Conservation (phyloP, 257 asterid genomes). For the Penstemon newberryi region DNA sequence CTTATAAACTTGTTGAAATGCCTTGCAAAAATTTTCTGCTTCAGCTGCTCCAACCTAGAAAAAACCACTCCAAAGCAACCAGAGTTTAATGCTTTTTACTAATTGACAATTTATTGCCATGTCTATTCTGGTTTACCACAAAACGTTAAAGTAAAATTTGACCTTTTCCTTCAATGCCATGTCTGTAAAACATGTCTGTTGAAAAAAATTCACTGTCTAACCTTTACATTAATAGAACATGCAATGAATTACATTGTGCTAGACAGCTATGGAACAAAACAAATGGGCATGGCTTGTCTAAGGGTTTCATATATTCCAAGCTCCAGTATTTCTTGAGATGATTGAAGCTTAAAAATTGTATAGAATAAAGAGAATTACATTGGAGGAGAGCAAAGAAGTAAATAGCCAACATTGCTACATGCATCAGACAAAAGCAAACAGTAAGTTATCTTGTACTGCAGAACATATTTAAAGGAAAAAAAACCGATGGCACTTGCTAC, state of each 20-base stretch:
- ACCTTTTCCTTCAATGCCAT: neutral
- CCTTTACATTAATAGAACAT: neutral
- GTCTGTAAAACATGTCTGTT: neutral
- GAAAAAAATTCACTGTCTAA: neutral
- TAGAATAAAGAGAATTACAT: too few species aligned
- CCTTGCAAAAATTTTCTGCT: slow-evolving; percentile 70
- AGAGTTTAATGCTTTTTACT: neutral
- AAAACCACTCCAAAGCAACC: slow-evolving; percentile 22
- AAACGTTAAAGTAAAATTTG: neutral
- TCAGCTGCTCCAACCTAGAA: slow-evolving; percentile 64
- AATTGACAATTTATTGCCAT: slow-evolving; percentile 1
- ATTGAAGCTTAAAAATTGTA: too few species aligned
- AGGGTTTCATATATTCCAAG: too few species aligned
- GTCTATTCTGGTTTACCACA: slow-evolving; percentile 8
- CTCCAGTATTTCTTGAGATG: too few species aligned
- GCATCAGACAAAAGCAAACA: neutral
- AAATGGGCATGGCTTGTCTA: neutral
- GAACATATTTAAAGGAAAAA: neutral
- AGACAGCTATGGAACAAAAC: neutral
- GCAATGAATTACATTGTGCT: neutral
- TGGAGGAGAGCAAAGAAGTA: too few species aligned
- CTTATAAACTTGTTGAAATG: slow-evolving; percentile 66
- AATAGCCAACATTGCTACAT: neutral
- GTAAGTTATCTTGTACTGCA: neutral
- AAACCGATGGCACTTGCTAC: neutral